Evolutionary conservation across 805 yeast genomes (phyloP), one percentile per base, ranked within the genome.

Genomic region (Starmera dryadoides): DNA sequence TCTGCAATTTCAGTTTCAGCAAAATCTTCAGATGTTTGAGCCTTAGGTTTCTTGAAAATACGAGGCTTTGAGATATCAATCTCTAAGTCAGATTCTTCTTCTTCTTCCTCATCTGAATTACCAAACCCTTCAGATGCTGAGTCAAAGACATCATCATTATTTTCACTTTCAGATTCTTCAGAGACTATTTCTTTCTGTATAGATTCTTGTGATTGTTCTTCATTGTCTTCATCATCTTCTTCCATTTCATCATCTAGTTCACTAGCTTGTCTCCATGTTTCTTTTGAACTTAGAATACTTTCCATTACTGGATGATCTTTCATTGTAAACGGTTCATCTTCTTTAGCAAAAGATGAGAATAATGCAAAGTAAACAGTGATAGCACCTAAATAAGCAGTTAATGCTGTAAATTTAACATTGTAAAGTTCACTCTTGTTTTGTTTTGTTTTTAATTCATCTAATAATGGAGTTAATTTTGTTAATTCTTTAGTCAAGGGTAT

Each of bases 251-350:
- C 49, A 6, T 40, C 47, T 28, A 37, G 32, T 20, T 47, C 58
- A 35, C 63, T 69, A 4, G 94, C 95, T 52, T 84, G 89, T 55
- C 93, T 75, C 96, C 96, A 89, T 15, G 86, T 71, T 54, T 91
- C 96, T 48, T 94, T 73, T 3, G 93, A 71, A 38, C 83, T 79
- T 39, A 91, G 64, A 26, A 91, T 80, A 22, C 83, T 75, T 53
- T 86, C 88, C 96, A 93, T 91, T 2, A 91, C 81, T 3, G 91
- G 84, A 48, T 84, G 91, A 40, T 86, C 94, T 50, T 86, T 87
- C 82, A 89, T 79, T 10, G 75, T 63, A 44, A 79, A 73, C 3
- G 70, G 66, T 37, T 77, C 82, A 21, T 76, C 80, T 18, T 66
- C 65, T 33, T 65, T 61, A 30, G 81, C 54, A 34, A 75, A 71